These are phyloP conservation scores for Aurantiochytrium sp. DNA, from an alignment of 108 stramenopile genomes.

Conservation along the genomic window DNA sequence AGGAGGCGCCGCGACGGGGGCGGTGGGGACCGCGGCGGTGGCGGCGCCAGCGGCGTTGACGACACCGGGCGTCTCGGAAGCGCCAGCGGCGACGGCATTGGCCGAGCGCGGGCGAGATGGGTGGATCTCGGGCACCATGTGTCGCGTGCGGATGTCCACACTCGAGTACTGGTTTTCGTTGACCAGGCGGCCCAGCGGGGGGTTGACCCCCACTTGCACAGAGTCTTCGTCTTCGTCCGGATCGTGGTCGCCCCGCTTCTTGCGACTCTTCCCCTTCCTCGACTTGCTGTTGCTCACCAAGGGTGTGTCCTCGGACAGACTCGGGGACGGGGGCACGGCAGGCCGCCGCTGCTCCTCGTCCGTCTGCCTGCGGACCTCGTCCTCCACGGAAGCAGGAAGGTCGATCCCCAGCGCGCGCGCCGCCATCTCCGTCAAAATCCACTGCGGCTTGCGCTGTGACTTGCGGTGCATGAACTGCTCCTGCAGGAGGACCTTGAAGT, in stretches of 20 bases:
- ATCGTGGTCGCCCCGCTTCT: background rate
- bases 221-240: background rate
- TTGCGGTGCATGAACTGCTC: constrained; percentile 20
- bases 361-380: background rate
- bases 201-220: background rate
- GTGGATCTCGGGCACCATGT: background rate
- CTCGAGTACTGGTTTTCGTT: background rate
- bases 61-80: background rate
- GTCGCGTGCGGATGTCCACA: background rate
- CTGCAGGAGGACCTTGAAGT: constrained; percentile 35
- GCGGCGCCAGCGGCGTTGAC: too few relatives aligned
- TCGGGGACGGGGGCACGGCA: background rate
- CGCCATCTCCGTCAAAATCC: background rate
- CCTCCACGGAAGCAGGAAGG: background rate
- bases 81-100: background rate
- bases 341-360: background rate
- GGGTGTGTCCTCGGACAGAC: background rate
- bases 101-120: background rate
- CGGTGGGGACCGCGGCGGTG: too few relatives aligned
- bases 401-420: background rate
- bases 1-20: too few relatives aligned
- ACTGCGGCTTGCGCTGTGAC: constrained; percentile 8
- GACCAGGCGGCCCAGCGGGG: background rate
- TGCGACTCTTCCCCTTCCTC: background rate
- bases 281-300: background rate